Evolutionary conservation across 2,329 filamentous ascomycete genomes (phyloP).

Genomic region (Colletotrichum phormii): DNA sequence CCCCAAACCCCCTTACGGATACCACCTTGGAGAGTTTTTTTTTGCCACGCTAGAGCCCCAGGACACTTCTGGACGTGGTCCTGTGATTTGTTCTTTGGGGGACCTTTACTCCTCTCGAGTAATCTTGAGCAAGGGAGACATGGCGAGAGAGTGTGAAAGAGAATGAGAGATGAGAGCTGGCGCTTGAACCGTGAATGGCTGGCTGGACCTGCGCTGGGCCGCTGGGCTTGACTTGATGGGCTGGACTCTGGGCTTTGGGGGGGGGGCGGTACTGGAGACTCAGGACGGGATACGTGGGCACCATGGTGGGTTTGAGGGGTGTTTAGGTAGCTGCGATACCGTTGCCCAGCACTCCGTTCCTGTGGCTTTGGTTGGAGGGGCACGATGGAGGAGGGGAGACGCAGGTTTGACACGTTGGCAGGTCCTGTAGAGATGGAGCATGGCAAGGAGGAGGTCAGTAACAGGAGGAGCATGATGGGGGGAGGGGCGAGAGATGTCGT

Average conservation of each 20-base stretch:
- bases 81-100: not conserved
- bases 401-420: not conserved
- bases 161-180: not conserved
- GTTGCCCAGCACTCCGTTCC: constrained; percentile 22
- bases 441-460: not conserved
- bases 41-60: not conserved
- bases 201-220: not conserved
- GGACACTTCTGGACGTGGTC: not conserved
- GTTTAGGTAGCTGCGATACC: not conserved
- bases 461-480: not conserved
- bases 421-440: not conserved
- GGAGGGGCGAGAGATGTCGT: constrained; percentile 4
- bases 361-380: not conserved
- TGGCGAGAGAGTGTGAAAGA: too few species aligned
- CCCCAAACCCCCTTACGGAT: not conserved
- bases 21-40: not conserved
- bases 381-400: too few species aligned
- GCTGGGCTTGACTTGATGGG: not conserved
- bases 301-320: constrained; percentile 1
- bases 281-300: not conserved
- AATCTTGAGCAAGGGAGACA: not conserved
- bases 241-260: not conserved
- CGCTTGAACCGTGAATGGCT: not conserved
- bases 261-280: not conserved
- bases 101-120: not conserved